These are phyloP conservation scores for Sphaceloma murrayae DNA, from an alignment of 2,329 filamentous ascomycete genomes.

Conservation along the genomic window DNA sequence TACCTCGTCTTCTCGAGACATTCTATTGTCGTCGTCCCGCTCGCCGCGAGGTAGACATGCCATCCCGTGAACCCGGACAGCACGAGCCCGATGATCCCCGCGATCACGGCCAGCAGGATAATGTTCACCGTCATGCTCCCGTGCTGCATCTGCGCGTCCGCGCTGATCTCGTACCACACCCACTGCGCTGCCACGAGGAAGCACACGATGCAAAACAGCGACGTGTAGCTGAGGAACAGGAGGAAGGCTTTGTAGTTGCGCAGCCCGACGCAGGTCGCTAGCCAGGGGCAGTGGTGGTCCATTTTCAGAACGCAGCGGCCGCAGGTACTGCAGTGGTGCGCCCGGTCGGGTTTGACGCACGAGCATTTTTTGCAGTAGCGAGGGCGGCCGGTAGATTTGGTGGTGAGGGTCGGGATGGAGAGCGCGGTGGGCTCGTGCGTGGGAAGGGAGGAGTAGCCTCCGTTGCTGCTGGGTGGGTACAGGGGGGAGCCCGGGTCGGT, in stretches of 20 bases:
- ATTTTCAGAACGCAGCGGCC: slow-evolving; percentile 94
- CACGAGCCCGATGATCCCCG: slow-evolving; percentile 84
- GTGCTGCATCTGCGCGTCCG: slow-evolving; percentile 61
- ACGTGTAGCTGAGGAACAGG: slow-evolving; percentile 82
- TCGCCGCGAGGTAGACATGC: slow-evolving; percentile 74
- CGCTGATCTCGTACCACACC: slow-evolving; percentile 76
- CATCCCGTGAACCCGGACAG: slow-evolving; percentile 81
- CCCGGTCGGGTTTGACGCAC: slow-evolving; percentile 83
- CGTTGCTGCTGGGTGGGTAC: slow-evolving; percentile 10
- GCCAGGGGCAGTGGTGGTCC: slow-evolving; percentile 98
- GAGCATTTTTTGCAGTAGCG: slow-evolving; percentile 98
- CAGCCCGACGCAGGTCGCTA: slow-evolving; percentile 88
- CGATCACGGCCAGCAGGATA: slow-evolving; percentile 74
- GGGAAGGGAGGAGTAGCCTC: slow-evolving; percentile 19
- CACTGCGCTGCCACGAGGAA: slow-evolving; percentile 70
- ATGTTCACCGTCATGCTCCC: slow-evolving; percentile 75
- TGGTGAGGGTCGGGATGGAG: slow-evolving; percentile 62
- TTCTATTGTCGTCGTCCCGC: slow-evolving; percentile 88
- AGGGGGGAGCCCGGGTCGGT: slow-evolving; percentile 69
- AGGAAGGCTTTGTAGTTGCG: slow-evolving; percentile 94
- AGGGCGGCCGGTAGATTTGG: slow-evolving; percentile 78
- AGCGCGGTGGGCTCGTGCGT: slow-evolving; percentile 16
- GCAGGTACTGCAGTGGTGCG: slow-evolving; percentile 95
- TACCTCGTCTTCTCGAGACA: slow-evolving; percentile 94
- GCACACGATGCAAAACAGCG: slow-evolving; percentile 70